Percentiles rank a stretch among this genome's conserved stretches.
Evolutionary conservation across 495 filamentous ascomycete species (phyloP).

Genomic region (Talaromyces stipitatus): DNA sequence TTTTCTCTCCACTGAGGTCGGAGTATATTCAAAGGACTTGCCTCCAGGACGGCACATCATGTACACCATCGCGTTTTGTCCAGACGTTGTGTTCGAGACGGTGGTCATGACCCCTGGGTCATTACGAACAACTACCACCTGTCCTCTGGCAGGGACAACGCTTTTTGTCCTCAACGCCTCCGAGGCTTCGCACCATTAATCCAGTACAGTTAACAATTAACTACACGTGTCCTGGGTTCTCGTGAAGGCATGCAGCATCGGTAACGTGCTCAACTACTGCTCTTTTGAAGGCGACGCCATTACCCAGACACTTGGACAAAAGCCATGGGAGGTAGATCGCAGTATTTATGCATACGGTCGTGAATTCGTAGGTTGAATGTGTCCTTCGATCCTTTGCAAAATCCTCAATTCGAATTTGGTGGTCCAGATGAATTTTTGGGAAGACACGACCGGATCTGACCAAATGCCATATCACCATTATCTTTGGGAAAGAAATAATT

Average conservation of each 20-base stretch:
- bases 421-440: background rate
- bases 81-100: constrained; percentile 72
- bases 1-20: constrained; percentile 64
- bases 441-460: too few relatives aligned
- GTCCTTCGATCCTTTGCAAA: too few relatives aligned
- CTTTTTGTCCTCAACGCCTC: constrained; percentile 71
- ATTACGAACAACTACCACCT: constrained; percentile 85
- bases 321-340: constrained; percentile 84
- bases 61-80: constrained; percentile 71
- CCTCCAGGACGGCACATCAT: constrained; percentile 83
- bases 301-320: constrained; percentile 60
- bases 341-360: constrained; percentile 85
- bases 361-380: constrained; percentile 64
- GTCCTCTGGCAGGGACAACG: constrained; percentile 74
- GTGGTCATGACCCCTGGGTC: constrained; percentile 62
- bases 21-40: constrained; percentile 17
- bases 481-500: constrained; percentile 44
- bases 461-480: background rate
- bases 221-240: constrained; percentile 53
- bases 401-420: background rate
- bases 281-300: constrained; percentile 58
- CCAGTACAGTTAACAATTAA: constrained; percentile 86
- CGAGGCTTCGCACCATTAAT: constrained; percentile 61
- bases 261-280: constrained; percentile 57
- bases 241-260: constrained; percentile 62